These are phyloP conservation scores for Thielaviopsis populi DNA, from an alignment of 2,329 filamentous ascomycete genomes.

Conservation along the genomic window DNA sequence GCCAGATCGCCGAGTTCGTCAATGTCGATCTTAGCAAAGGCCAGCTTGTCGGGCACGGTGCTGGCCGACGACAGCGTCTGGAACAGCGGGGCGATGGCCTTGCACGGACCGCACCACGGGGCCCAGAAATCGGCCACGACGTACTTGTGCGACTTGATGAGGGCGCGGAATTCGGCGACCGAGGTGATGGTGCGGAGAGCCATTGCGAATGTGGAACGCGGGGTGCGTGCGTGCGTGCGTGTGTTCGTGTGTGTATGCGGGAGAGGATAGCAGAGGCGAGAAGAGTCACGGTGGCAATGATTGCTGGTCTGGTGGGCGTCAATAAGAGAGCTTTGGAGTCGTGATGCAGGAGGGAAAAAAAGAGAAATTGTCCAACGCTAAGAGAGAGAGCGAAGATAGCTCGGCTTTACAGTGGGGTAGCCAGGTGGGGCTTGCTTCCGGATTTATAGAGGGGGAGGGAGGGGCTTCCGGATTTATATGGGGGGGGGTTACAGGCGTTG, in stretches of 20 bases:
- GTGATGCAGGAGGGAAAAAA: background rate
- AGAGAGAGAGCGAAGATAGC: background rate
- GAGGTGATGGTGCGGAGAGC: constrained; percentile 20
- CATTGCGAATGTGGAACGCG: constrained; percentile 23
- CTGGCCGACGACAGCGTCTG: constrained; percentile 30
- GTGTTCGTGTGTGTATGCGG: too few relatives aligned
- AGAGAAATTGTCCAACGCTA: background rate
- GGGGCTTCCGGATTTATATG: background rate
- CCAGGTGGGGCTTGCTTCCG: background rate
- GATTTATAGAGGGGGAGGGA: background rate
- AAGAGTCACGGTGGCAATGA: constrained; percentile 21
- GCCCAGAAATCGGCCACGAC: constrained; percentile 44
- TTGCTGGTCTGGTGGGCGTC: background rate
- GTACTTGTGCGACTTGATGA: constrained; percentile 34
- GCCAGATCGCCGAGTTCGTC: constrained; percentile 38
- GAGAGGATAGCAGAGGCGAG: constrained; percentile 21
- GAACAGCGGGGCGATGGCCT: constrained; percentile 42
- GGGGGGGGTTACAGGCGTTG: background rate
- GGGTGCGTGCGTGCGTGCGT: too few relatives aligned
- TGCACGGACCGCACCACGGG: constrained; percentile 47
- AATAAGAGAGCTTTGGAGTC: constrained; percentile 13
- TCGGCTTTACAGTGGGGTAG: background rate
- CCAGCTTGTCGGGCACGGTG: constrained; percentile 27
- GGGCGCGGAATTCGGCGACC: constrained; percentile 33
- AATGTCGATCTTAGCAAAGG: constrained; percentile 46